A percentile compares a stretch with the other conserved stretches of the same genome.
Conservation (phyloP, 2,329 filamentous ascomycete species). For the Paraphoma chrysanthemicola region DNA sequence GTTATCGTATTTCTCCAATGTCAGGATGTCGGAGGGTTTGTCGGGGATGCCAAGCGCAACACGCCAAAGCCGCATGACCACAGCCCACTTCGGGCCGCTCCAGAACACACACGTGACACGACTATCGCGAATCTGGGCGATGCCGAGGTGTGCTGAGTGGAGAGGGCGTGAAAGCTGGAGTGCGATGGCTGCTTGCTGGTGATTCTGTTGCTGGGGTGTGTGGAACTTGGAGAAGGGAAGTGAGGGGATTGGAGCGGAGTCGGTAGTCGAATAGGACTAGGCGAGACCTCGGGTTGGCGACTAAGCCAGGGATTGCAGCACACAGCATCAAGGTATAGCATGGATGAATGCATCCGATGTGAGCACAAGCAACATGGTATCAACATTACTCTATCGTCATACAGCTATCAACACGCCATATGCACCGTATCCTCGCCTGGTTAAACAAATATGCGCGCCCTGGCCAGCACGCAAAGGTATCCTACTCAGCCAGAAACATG, state of each 20-base stretch:
- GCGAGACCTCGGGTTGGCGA: too few relatives aligned
- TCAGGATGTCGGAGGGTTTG: slow-evolving; percentile 15
- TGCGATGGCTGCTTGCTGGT: neutral
- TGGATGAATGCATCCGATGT: neutral
- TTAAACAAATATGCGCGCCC: neutral
- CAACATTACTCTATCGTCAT: neutral
- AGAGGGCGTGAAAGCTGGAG: neutral
- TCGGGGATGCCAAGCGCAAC: slow-evolving; percentile 7
- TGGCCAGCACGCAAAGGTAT: neutral
- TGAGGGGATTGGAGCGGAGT: neutral
- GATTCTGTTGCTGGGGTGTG: too few relatives aligned
- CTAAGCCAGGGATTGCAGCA: too few relatives aligned
- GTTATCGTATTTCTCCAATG: neutral
- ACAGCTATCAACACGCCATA: neutral
- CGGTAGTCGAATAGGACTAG: too few relatives aligned
- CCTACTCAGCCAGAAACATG: slow-evolving; percentile 1
- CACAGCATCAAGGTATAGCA: too few relatives aligned
- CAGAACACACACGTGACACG: too few relatives aligned
- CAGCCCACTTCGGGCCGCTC: neutral
- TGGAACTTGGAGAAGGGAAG: neutral
- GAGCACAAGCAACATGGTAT: neutral
- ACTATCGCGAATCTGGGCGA: too few relatives aligned
- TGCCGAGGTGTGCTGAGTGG: neutral
- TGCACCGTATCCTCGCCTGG: neutral
- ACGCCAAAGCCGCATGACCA: neutral